These are phyloP conservation scores for Pseudopediastrum boryanum DNA, from an alignment of 139 green algal genomes.

Conservation along the genomic window DNA sequence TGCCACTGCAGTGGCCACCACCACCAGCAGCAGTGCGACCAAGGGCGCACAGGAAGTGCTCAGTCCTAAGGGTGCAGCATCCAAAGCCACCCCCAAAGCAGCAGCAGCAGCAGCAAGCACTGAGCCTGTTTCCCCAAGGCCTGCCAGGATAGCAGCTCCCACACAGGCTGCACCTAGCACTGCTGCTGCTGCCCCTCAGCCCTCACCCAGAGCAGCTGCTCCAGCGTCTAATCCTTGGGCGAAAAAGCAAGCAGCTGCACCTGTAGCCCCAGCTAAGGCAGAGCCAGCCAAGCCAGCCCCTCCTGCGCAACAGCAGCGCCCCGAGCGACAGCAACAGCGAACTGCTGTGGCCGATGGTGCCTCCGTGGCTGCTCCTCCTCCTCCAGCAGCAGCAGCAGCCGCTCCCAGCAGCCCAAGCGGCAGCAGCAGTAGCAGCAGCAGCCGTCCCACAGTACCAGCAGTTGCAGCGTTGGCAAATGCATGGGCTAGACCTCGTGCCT, in stretches of 20 bases:
- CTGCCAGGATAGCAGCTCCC: not conserved
- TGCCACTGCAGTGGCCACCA: not conserved
- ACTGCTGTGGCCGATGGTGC: not conserved
- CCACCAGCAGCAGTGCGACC: constrained; percentile 1
- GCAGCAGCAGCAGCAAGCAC: constrained; percentile 18
- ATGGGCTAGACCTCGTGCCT: not conserved
- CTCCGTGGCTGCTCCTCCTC: not conserved
- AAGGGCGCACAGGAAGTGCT: not conserved
- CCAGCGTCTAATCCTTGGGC: not conserved
- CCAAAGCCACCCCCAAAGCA: not conserved
- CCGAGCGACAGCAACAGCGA: not conserved
- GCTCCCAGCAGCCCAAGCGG: not conserved
- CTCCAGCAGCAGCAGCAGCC: not conserved
- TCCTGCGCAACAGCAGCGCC: not conserved
- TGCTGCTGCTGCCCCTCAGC: not conserved
- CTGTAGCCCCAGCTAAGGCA: not conserved
- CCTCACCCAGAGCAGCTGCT: not conserved
- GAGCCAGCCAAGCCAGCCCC: not conserved
- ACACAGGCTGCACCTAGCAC: not conserved
- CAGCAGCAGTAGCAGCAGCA: constrained; percentile 7
- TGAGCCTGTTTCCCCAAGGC: too few species aligned
- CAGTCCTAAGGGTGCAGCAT: not conserved
- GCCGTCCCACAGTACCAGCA: not conserved
- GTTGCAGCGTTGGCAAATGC: not conserved
- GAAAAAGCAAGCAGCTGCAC: not conserved